These are phyloP conservation scores for Urochloa ruziziensis DNA, from an alignment of 176 grass and related monocot genomes.

Conservation along the genomic window DNA sequence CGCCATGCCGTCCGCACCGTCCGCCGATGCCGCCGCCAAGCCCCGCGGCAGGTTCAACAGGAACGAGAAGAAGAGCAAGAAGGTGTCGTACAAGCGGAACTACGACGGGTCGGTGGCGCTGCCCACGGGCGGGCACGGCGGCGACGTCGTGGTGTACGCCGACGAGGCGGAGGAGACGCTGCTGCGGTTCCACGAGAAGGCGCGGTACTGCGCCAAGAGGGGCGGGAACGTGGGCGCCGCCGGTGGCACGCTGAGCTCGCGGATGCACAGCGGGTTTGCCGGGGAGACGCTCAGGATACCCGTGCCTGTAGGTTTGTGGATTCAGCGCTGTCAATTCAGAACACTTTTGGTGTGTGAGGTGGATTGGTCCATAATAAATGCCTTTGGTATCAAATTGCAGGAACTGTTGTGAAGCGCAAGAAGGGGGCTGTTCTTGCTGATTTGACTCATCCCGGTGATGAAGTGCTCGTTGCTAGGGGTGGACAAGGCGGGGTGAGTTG, in stretches of 20 bases:
- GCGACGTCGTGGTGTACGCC: constrained; percentile 80
- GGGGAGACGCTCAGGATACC: constrained; percentile 71
- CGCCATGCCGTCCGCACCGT: constrained; percentile 49
- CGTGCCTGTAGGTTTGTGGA: constrained; percentile 87
- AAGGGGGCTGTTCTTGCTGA: constrained; percentile 86
- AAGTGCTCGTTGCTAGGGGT: constrained; percentile 89
- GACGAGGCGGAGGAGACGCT: constrained; percentile 70
- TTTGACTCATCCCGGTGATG: constrained; percentile 76
- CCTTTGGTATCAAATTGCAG: constrained; percentile 31
- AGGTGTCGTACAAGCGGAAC: constrained; percentile 78
- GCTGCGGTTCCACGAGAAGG: constrained; percentile 81
- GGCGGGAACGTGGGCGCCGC: constrained; percentile 81
- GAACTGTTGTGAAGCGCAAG: constrained; percentile 85
- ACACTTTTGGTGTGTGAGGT: not conserved
- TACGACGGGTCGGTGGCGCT: constrained; percentile 86
- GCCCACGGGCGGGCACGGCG: constrained; percentile 84
- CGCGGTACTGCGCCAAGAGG: constrained; percentile 67
- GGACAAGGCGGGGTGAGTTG: constrained; percentile 87
- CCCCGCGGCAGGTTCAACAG: constrained; percentile 48
- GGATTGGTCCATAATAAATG: not conserved
- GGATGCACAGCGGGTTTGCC: constrained; percentile 73
- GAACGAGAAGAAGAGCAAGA: constrained; percentile 41
- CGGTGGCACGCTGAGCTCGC: constrained; percentile 70
- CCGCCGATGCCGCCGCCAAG: constrained; percentile 35
- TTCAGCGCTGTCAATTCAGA: not conserved